These are phyloP conservation scores for Arxiozyma telluris DNA, from an alignment of 1,139 yeast genomes.

Conservation along the genomic window DNA sequence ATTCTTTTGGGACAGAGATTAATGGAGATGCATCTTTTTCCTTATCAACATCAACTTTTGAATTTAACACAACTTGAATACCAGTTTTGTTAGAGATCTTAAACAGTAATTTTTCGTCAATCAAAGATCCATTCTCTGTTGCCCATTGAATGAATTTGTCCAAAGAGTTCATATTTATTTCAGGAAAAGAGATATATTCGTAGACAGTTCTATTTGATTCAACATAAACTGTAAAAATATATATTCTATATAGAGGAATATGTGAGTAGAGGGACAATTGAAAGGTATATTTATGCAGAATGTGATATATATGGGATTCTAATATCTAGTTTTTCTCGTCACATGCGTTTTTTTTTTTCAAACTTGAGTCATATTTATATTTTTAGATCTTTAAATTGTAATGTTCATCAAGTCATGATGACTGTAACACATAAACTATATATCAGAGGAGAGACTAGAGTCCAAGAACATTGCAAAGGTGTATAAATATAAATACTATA, in stretches of 20 bases:
- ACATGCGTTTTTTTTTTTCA: too few species aligned
- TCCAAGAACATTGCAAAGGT: too few species aligned
- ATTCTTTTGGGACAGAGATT: constrained; percentile 34
- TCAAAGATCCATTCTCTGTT: constrained; percentile 37
- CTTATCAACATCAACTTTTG: constrained; percentile 7
- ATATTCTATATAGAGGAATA: too few species aligned
- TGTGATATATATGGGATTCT: too few species aligned
- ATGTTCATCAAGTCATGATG: too few species aligned
- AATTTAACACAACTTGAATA: constrained; percentile 34
- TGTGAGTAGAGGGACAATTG: neutral
- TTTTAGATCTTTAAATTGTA: too few species aligned
- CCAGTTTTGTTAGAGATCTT: constrained; percentile 28
- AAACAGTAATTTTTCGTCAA: constrained; percentile 33
- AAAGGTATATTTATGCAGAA: too few species aligned
- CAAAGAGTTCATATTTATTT: constrained; percentile 8
- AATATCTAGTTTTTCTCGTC: too few species aligned
- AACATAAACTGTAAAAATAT: neutral
- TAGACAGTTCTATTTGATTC: neutral
- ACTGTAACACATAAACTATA: too few species aligned
- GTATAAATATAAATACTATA: too few species aligned
- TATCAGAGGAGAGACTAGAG: too few species aligned
- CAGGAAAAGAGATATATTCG: neutral
- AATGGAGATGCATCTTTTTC: constrained; percentile 14
- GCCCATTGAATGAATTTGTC: constrained; percentile 43
- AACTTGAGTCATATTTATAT: too few species aligned